These are phyloP conservation scores for Pulveroboletus sp. DNA, from an alignment of 1,284 basidiomycete genomes.

Conservation along the genomic window DNA sequence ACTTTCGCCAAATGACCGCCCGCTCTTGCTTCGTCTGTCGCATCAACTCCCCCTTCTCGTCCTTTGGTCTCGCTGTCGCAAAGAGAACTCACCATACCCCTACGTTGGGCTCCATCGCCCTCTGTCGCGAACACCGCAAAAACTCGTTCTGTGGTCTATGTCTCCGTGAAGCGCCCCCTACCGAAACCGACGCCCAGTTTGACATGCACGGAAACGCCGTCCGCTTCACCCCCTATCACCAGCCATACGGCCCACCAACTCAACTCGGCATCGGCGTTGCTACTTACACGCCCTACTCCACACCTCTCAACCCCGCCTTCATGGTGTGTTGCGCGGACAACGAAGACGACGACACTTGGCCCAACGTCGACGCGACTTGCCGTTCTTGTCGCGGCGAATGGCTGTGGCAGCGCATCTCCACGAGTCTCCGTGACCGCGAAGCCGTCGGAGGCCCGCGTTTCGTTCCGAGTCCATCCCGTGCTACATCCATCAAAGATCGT, in stretches of 20 bases:
- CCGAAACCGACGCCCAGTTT: conserved; percentile 44
- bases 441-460: conserved; percentile 54
- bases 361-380: conserved; percentile 64
- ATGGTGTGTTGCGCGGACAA: conserved; percentile 61
- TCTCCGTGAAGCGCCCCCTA: conserved; percentile 56
- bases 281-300: conserved; percentile 30
- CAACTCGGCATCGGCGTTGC: conserved; percentile 28
- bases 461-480: conserved; percentile 27
- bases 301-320: conserved; percentile 30
- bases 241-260: conserved; percentile 30
- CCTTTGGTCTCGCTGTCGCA: conserved; percentile 48
- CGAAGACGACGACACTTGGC: conserved; percentile 69
- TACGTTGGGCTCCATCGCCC: conserved; percentile 46
- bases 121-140: conserved; percentile 68
- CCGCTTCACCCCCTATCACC: conserved; percentile 38
- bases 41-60: conserved; percentile 57
- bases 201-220: conserved; percentile 34
- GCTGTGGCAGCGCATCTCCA: conserved; percentile 56
- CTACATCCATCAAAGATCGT: conserved; percentile 20
- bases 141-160: conserved; percentile 66
- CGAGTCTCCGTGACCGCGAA: conserved; percentile 52
- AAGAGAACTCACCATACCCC: conserved; percentile 47
- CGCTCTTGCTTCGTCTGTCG: conserved; percentile 67
- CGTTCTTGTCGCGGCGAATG: conserved; percentile 60
- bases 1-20: conserved; percentile 45